Evolutionary conservation across 2,329 filamentous ascomycete species (phyloP), one percentile per base, ranked within the genome.

Genomic region (Colletotrichum camelliae): DNA sequence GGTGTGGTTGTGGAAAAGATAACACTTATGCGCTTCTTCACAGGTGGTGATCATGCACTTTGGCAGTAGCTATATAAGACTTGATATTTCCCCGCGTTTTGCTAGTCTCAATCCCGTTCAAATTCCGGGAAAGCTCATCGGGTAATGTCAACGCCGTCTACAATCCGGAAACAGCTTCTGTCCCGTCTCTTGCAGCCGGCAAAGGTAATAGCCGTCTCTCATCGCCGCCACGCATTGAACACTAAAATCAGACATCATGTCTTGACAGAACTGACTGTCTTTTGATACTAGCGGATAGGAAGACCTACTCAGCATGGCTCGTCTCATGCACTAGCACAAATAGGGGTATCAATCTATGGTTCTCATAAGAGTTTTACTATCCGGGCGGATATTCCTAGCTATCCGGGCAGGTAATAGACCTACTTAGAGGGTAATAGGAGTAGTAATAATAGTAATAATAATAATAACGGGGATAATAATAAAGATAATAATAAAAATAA

Each of bases 271-370:
- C 39, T 1, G 5, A n/a, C 39, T 43, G 39, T 9, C 39, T 6
- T 43, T 43, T 43, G 1, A n/a, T n/a, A n/a, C 39, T n/a, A 12
- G 0, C 39, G 18, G 18, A 0, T 2, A n/a, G n/a, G 0, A 12
- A 2, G n/a, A n/a, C n/a, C 3, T 43, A 43, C 5, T n/a, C 18
- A 43, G n/a, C 9, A 7, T 43, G n/a, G 18, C 18, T 43, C 39
- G 5, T 12, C 18, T n/a, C 1, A 43, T 43, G 18, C 12, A n/a
- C 1, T 2, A n/a, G 39, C 39, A 43, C 4, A 10, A n/a, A 43
- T 7, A 5, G 18, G 15, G 9, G 9, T 4, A n/a, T 43, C 8
- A 43, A n/a, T 6, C 0, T 18, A 18, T n/a, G 39, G 18, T n/a
- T 2, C n/a, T n/a, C n/a, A n/a, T n/a, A n/a, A n/a, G n/a, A n/a